A percentile compares a stretch with the other conserved stretches of the same genome.
Evolutionary conservation across 129 eudicot species (phyloP).

Genomic region (Artemisia argyi): DNA sequence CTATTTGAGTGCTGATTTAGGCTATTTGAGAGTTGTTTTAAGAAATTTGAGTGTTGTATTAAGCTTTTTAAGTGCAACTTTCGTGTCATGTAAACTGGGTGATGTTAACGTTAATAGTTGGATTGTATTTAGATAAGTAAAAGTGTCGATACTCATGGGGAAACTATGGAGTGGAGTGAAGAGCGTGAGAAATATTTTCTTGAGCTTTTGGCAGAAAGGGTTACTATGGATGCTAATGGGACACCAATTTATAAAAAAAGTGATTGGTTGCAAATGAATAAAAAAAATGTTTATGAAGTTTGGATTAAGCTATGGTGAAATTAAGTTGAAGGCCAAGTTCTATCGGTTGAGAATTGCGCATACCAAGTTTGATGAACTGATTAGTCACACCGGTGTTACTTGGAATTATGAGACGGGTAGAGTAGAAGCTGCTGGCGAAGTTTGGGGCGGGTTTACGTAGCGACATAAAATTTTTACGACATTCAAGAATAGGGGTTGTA

Average conservation of each 20-base stretch:
- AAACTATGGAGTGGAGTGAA: conserved; percentile 10
- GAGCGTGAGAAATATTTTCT: background rate
- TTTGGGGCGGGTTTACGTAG: background rate
- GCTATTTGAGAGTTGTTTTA: too few relatives aligned
- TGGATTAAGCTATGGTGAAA: background rate
- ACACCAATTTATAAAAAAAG: background rate
- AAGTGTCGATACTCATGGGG: background rate
- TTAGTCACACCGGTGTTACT: background rate
- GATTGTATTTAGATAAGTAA: background rate
- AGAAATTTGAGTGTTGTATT: too few relatives aligned
- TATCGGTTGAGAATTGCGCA: background rate
- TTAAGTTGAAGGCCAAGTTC: background rate
- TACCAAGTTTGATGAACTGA: background rate
- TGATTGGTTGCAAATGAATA: conserved; percentile 10
- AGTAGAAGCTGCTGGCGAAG: background rate
- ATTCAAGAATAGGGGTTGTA: too few relatives aligned
- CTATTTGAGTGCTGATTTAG: too few relatives aligned
- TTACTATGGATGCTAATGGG: background rate
- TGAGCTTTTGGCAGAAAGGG: background rate
- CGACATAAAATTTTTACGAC: background rate
- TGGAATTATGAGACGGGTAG: background rate
- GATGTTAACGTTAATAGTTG: background rate
- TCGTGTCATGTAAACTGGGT: too few relatives aligned
- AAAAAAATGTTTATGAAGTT: background rate
- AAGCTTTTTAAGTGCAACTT: too few relatives aligned